Conservation (phyloP, 2,329 filamentous ascomycete genomes). For the Monilinia fructicola region DNA sequence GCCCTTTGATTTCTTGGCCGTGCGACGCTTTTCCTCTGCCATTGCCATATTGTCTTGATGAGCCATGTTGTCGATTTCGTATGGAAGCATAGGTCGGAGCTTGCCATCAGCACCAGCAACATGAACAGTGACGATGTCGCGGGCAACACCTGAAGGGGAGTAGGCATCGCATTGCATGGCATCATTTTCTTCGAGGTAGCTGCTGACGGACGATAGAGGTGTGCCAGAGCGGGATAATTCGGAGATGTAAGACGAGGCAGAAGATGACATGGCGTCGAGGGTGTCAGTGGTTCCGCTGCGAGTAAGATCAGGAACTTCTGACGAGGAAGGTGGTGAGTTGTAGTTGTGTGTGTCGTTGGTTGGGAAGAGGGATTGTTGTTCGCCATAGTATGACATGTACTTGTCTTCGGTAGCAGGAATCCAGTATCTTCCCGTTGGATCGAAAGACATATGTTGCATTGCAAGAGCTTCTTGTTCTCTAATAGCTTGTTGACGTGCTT, state of each 20-base stretch:
- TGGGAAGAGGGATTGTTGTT: slow-evolving; percentile 27
- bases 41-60: slow-evolving; percentile 26
- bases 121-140: slow-evolving; percentile 37
- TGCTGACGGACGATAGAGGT: slow-evolving; percentile 40
- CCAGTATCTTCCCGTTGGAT: slow-evolving; percentile 36
- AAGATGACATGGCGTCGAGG: slow-evolving; percentile 38
- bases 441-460: slow-evolving; percentile 26
- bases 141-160: slow-evolving; percentile 25
- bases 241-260: slow-evolving; percentile 39
- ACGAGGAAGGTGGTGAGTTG: slow-evolving; percentile 41
- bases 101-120: slow-evolving; percentile 26
- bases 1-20: slow-evolving; percentile 34
- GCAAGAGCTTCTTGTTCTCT: slow-evolving; percentile 31
- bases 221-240: slow-evolving; percentile 38
- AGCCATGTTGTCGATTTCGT: slow-evolving; percentile 35
- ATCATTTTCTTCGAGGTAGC: slow-evolving; percentile 33
- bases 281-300: slow-evolving; percentile 40
- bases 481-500: slow-evolving; percentile 30
- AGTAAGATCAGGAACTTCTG: slow-evolving; percentile 41
- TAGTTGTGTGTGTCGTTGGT: slow-evolving; percentile 26
- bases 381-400: slow-evolving; percentile 26
- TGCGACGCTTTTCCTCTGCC: slow-evolving; percentile 30
- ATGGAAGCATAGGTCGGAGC: slow-evolving; percentile 36
- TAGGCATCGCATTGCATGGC: slow-evolving; percentile 22
- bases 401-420: slow-evolving; percentile 26